phyloP scores from a whole-genome alignment of 805 yeast species.

The Torulaspora microellipsoides region DNA sequence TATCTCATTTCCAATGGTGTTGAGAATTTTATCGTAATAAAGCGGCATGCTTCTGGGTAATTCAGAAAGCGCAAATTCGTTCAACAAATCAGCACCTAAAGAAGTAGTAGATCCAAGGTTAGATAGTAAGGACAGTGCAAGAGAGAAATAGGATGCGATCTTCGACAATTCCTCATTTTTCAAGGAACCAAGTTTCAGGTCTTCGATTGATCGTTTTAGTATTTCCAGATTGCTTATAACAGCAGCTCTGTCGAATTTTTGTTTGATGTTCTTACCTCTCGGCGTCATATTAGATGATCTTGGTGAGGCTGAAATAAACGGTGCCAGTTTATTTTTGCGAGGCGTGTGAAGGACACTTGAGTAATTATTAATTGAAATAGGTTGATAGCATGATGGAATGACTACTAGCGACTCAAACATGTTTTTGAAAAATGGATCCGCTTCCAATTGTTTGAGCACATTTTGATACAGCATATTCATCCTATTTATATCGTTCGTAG shows the following conservation, averaged over 20 bases:
- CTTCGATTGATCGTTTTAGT: constrained; percentile 16
- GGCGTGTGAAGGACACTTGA: not conserved
- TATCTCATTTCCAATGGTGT: constrained; percentile 15
- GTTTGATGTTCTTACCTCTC: constrained; percentile 18
- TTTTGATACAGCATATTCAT: constrained; percentile 30
- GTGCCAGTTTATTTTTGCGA: not conserved
- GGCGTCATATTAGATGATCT: constrained; percentile 35
- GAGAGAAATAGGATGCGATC: constrained; percentile 22
- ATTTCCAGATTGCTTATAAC: constrained; percentile 19
- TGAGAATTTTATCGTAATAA: constrained; percentile 20
- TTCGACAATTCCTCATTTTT: constrained; percentile 17
- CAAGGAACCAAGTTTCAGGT: constrained; percentile 12
- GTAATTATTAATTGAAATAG: not conserved
- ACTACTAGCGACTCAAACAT: constrained; percentile 49
- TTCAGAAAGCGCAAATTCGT: constrained; percentile 19
- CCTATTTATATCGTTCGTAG: constrained; percentile 30
- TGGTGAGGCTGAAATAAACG: constrained; percentile 19
- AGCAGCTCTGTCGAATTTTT: constrained; percentile 26
- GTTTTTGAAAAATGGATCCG: constrained; percentile 47
- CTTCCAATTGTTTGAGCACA: constrained; percentile 33
- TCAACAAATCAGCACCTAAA: constrained; percentile 2
- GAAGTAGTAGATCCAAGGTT: constrained; percentile 11
- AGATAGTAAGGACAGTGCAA: constrained; percentile 19
- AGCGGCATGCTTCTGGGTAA: constrained; percentile 22
- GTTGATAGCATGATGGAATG: constrained; percentile 37